Evolutionary conservation across 1,284 basidiomycete genomes (phyloP).

Genomic region (Psilocybe mexicana): DNA sequence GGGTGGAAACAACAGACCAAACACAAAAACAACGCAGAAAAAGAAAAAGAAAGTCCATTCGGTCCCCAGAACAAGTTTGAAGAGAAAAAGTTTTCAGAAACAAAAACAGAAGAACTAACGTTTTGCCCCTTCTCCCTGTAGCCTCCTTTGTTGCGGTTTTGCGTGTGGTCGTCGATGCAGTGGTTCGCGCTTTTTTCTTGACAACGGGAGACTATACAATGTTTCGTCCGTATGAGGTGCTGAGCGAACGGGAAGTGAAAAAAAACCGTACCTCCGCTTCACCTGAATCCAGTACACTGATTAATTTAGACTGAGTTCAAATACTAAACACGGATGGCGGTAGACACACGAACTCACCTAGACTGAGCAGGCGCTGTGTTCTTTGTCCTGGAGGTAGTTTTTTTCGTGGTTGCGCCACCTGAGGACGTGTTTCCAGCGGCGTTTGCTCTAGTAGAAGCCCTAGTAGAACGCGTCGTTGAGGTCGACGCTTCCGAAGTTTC

Average conservation of each 20-base stretch:
- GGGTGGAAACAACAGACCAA: not conserved
- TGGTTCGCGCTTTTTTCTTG: constrained; percentile 39
- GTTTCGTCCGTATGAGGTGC: not conserved
- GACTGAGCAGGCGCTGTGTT: constrained; percentile 16
- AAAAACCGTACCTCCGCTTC: constrained; percentile 15
- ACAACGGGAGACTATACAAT: constrained; percentile 16
- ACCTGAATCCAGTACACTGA: constrained; percentile 15
- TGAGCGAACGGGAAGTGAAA: not conserved
- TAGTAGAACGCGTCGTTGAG: constrained; percentile 41
- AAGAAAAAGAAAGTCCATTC: not conserved
- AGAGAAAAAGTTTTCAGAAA: not conserved
- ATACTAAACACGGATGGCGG: not conserved
- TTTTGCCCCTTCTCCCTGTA: constrained; percentile 6
- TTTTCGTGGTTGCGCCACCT: constrained; percentile 17
- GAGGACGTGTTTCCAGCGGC: constrained; percentile 23
- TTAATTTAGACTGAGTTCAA: not conserved
- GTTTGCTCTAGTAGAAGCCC: constrained; percentile 15
- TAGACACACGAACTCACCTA: not conserved
- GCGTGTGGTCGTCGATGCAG: constrained; percentile 7
- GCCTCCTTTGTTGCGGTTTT: constrained; percentile 23
- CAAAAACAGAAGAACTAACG: constrained; percentile 10
- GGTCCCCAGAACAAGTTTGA: not conserved
- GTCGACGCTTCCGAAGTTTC: constrained; percentile 35
- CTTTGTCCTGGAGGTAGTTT: constrained; percentile 15
- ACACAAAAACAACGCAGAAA: too few species aligned